Evolutionary conservation across 345 rosid genomes (phyloP), one percentile per base, ranked within the genome.

Genomic region (Geranium brycei): DNA sequence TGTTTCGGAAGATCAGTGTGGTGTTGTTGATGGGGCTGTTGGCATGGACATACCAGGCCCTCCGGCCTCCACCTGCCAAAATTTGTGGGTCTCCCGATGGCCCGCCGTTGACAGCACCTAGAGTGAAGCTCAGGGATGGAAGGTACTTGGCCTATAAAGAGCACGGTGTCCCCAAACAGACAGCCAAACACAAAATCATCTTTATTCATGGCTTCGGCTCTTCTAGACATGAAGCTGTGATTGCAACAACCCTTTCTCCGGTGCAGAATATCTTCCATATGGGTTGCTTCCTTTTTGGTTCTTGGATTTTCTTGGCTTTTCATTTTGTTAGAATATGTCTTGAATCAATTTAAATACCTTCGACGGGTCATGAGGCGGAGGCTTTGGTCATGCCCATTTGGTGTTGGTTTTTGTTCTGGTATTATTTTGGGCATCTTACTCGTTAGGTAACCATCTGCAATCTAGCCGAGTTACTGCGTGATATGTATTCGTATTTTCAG

Each of bases 61-160:
- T 65, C 72, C 74, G 55, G 59, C 87, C 85, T 7, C 87, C 79
- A 4, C 79, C 78, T 47, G 57, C 81, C 38, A 79, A 68, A 32
- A 58, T 67, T 17, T 66, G 76, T 57, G 83, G 85, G 63, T 78
- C 82, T 58, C 75, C 80, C 0, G 78, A 51, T 0, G 82, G 84
- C 19, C 71, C 72, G 15, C 60, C 79, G 31, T 64, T 79, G 57
- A 81, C 80, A 23, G 70, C 76, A 0, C 72, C 76, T 18, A 77
- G 87, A 62, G 68, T 85, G 60, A 77, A 74, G 70, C 68, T 85
- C 15, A 74, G 82, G 71, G 91, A 85, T 58, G 84, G 83, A n/a
- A 79, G 91, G 58, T 68, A 85, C 71, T 38, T 85, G 61, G 85
- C 87, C 41, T 85, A 81, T 80, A 71, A 64, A 19, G 86, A 83